Percentiles rank a stretch among this genome's conserved stretches.
Evolutionary conservation across 305 asterid genomes (phyloP).

Genomic region (Coffea humblotiana): DNA sequence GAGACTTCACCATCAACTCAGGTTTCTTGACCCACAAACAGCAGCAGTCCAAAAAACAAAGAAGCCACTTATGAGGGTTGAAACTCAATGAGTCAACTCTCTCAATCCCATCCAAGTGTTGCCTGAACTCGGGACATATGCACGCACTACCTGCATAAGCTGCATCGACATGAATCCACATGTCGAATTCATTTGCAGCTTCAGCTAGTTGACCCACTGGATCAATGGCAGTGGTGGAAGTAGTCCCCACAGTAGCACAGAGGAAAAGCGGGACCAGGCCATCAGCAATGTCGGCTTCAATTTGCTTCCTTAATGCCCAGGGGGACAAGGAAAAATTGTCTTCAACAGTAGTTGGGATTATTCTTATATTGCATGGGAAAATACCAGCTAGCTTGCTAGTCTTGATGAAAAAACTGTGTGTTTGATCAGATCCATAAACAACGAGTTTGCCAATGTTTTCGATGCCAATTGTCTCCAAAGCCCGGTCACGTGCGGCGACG

Average conservation of each 20-base stretch:
- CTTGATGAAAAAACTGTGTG: neutral
- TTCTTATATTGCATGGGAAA: neutral
- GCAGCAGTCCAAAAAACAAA: neutral
- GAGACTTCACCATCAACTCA: slow-evolving; percentile 15
- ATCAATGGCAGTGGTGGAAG: neutral
- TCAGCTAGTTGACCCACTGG: neutral
- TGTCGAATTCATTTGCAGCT: neutral
- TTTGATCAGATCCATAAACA: neutral
- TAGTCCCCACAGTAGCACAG: neutral
- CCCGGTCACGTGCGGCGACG: neutral
- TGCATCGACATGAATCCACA: neutral
- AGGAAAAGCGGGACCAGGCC: neutral
- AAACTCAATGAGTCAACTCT: neutral
- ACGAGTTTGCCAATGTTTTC: neutral
- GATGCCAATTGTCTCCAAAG: neutral
- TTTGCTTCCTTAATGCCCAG: neutral
- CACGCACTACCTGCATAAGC: neutral
- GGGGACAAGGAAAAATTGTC: neutral
- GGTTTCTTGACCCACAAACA: slow-evolving; percentile 24
- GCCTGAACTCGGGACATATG: neutral
- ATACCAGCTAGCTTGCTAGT: neutral
- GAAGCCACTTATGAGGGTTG: neutral
- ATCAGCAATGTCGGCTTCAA: neutral
- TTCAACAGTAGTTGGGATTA: neutral
- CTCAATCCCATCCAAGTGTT: neutral